Conservation (phyloP, 176 grass and related monocot species). For the Musa acuminata region DNA sequence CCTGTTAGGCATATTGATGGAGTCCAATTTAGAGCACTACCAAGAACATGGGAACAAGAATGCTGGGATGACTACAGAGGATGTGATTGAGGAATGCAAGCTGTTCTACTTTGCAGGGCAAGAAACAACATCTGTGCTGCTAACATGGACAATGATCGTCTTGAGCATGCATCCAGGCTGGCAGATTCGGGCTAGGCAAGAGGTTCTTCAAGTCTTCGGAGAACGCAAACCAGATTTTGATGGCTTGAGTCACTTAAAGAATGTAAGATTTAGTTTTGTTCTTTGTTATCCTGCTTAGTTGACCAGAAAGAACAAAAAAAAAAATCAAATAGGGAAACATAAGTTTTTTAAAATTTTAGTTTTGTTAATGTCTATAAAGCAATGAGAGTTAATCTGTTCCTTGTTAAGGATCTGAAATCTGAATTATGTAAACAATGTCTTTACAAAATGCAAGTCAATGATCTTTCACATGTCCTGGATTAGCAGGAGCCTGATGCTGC, state of each 20-base stretch:
- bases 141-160: constrained; percentile 70
- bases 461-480: no score
- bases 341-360: no score
- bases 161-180: constrained; percentile 73
- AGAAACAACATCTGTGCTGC: constrained; percentile 69
- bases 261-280: constrained; percentile 26
- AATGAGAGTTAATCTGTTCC: no score
- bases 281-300: neutral
- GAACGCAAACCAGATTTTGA: constrained; percentile 39
- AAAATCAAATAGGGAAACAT: no score
- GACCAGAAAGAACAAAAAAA: no score
- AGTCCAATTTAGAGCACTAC: constrained; percentile 30
- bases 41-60: constrained; percentile 23
- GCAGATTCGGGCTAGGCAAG: constrained; percentile 61
- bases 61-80: constrained; percentile 42
- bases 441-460: no score
- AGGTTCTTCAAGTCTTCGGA: constrained; percentile 47
- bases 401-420: no score
- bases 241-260: constrained; percentile 42
- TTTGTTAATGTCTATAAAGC: no score
- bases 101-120: constrained; percentile 84
- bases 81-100: constrained; percentile 85
- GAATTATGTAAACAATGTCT: no score
- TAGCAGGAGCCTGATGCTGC: no score
- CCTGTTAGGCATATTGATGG: constrained; percentile 37